These are phyloP conservation scores for Craspedostauros australis DNA, from an alignment of 108 stramenopile genomes.

Conservation along the genomic window DNA sequence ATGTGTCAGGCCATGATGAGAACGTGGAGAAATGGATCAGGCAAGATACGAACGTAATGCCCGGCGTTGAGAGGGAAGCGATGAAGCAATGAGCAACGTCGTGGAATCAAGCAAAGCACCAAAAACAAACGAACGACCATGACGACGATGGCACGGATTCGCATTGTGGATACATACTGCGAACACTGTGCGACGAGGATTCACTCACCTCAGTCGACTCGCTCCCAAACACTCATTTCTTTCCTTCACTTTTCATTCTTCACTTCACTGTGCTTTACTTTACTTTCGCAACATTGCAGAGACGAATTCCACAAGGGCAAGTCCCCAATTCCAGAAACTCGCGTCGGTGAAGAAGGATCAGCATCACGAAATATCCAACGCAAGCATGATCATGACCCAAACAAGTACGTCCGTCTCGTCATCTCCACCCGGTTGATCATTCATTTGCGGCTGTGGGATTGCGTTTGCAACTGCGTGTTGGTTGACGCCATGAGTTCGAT, in stretches of 20 bases:
- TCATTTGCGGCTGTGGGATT: too few species aligned
- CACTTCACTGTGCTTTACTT: background rate
- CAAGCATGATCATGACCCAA: constrained; percentile 62
- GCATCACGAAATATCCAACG: constrained; percentile 66
- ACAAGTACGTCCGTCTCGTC: constrained; percentile 25
- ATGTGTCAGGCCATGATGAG: too few species aligned
- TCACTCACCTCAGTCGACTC: background rate
- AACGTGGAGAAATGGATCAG: background rate
- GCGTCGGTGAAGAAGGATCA: constrained; percentile 51
- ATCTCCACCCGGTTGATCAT: too few species aligned
- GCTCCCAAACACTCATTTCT: background rate
- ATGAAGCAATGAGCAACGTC: background rate
- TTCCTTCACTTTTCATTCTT: background rate
- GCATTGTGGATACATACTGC: background rate
- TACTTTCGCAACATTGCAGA: constrained; percentile 26
- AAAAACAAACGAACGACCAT: background rate
- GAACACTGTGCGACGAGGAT: background rate
- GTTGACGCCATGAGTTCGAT: too few species aligned
- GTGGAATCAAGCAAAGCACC: background rate
- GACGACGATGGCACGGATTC: background rate
- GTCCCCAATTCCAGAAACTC: constrained; percentile 59
- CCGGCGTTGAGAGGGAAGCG: background rate
- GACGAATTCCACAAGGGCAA: constrained; percentile 38
- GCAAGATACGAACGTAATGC: background rate
- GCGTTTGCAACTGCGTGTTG: too few species aligned